A percentile compares a stretch with the other conserved stretches of the same genome.
Evolutionary conservation across 345 rosid species (phyloP).

Genomic region (Arabidopsis suecica): DNA sequence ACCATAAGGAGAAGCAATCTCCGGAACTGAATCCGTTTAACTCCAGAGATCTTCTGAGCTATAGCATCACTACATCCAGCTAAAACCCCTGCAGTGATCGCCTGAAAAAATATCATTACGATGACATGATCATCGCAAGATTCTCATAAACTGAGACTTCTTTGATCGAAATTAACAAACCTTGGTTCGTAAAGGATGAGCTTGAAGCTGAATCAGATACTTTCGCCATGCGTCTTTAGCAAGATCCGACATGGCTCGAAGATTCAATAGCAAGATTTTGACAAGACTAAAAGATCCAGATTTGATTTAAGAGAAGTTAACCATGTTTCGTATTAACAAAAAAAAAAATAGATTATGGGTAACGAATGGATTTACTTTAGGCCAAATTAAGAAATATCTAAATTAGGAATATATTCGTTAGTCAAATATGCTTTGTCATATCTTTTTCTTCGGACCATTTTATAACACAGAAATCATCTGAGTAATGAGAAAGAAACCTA

Average conservation of each 20-base stretch:
- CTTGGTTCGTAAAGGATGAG: conserved; percentile 86
- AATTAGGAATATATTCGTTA: conserved; percentile 20
- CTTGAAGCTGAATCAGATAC: conserved; percentile 85
- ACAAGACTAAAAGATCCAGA: conserved; percentile 9
- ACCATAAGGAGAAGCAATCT: conserved; percentile 79
- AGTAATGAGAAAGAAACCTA: not conserved
- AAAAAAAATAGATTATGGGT: conserved; percentile 5
- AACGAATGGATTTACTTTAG: not conserved
- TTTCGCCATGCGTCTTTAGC: conserved; percentile 89
- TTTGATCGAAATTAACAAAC: conserved; percentile 34
- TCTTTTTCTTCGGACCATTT: not conserved
- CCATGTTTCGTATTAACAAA: not conserved
- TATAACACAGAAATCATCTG: not conserved
- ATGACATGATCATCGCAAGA: not conserved
- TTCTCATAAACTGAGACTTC: too few relatives aligned
- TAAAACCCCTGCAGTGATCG: conserved; percentile 77
- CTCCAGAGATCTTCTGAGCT: conserved; percentile 90
- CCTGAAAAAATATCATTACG: conserved; percentile 49
- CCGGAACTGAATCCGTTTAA: conserved; percentile 68
- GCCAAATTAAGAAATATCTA: not conserved
- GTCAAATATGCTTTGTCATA: not conserved
- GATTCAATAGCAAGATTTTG: not conserved
- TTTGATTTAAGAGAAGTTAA: conserved; percentile 1
- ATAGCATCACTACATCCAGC: conserved; percentile 79
- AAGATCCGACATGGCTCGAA: conserved; percentile 64